Evolutionary conservation across 179 eudicot genomes (phyloP), one percentile per base, ranked within the genome.

Genomic region (Vitellaria paradoxa): DNA sequence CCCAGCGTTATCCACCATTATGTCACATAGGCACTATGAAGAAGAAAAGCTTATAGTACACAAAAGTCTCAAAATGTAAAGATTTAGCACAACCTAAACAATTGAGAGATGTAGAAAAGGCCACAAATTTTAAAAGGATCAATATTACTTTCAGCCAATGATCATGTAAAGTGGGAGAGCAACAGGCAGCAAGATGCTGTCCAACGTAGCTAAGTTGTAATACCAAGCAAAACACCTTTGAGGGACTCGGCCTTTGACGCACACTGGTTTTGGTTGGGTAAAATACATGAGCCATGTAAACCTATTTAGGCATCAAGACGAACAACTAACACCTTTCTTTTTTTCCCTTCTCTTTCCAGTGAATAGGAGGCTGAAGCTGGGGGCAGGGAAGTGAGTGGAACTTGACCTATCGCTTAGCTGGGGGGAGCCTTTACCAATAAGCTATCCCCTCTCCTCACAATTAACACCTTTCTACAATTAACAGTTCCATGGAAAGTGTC

Each of bases 1-100:
- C 71, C 98, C 91, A 76, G 82, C 77, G 85, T 96, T 96, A 59
- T 83, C 78, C 63, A 83, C 89, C 85, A 96, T 80, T 79, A 91
- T 86, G 74, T 88, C 86, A 77, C 91, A 85, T 66, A 96, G 81
- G 81, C 83, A 77, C 99, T 96, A 89, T 74, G 64, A 75, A 68
- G 18, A 60, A 80, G 59, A 81, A 56, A 65, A 70, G 14, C 3
- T 56, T 5, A 50, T 37, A 65, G 18, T 46, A 37, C 37, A 66
- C 13, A 13, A 3, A 11, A 50, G 18, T 37, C 77, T 61, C 20
- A 24, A 11, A 64, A 47, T 8, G 14, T 50, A 20, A 64, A 37
- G 30, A 75, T 26, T 14, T 52, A 26, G 62, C 50, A 40, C 7
- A 40, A 30, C 8, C 7, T 18, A 66, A 66, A n/a, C 64, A 37